phyloP scores from a whole-genome alignment of 164 flowering plant genomes.

The Amborella trichopoda region DNA sequence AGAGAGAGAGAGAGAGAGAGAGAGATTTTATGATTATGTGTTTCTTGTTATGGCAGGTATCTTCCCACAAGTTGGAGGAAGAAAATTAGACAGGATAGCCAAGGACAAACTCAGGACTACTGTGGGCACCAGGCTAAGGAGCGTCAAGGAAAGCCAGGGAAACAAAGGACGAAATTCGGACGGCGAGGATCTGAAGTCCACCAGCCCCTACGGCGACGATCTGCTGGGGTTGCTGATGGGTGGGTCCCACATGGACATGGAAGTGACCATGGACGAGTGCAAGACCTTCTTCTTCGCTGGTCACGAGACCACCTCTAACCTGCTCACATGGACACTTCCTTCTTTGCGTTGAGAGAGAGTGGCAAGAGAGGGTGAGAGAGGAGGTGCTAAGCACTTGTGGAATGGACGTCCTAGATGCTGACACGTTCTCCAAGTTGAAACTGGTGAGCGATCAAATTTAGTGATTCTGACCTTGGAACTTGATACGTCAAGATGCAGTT shows the following conservation, averaged over 20 bases:
- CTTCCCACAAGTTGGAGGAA: conserved; percentile 17
- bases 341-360: conserved; percentile 19
- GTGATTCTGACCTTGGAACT: too few species aligned
- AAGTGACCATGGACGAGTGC: conserved; percentile 28
- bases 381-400: conserved; percentile 10
- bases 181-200: too few species aligned
- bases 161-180: too few species aligned
- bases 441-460: too few species aligned
- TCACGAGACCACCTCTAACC: conserved; percentile 25
- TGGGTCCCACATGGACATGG: conserved; percentile 9
- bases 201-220: conserved; percentile 19
- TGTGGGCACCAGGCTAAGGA: conserved; percentile 11
- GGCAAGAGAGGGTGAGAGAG: conserved; percentile 26
- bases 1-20: too few species aligned
- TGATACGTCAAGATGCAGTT: too few species aligned
- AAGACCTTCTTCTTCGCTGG: conserved; percentile 33
- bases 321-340: conserved; percentile 26
- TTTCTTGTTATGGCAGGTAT: conserved; percentile 12
- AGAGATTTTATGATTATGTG: too few species aligned
- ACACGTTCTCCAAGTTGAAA: conserved; percentile 17
- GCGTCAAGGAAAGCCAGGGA: not conserved
- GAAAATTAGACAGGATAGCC: conserved; percentile 16
- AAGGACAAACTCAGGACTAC: conserved; percentile 10
- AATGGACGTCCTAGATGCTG: conserved; percentile 13
- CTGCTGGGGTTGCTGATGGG: conserved; percentile 19